Percentiles rank a stretch among this genome's conserved stretches.
Conservation (phyloP, 768 basidiomycete genomes). For the Tricholoma hemisulphureum region DNA sequence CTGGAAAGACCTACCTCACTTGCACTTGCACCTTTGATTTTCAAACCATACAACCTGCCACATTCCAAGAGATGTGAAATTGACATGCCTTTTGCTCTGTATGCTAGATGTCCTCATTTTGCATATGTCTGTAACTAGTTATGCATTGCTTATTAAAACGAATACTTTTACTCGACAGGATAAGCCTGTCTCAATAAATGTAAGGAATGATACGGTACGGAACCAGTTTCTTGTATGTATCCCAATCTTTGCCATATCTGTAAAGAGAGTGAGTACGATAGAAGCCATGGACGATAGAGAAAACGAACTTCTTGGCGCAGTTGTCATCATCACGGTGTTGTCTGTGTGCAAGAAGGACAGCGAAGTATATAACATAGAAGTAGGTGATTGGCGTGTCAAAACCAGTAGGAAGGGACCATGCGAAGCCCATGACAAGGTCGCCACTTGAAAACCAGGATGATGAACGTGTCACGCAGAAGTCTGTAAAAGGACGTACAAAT, state of each 20-base stretch:
- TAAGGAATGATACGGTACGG: conserved; percentile 86
- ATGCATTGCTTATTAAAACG: not conserved
- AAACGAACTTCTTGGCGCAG: conserved; percentile 79
- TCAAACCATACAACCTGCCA: not conserved
- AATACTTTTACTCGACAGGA: not conserved
- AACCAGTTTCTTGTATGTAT: conserved; percentile 82
- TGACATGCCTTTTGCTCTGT: not conserved
- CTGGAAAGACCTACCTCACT: not conserved
- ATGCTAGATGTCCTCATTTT: not conserved
- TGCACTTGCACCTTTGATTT: not conserved
- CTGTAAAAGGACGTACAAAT: conserved; percentile 52
- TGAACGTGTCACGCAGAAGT: not conserved
- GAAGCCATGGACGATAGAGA: not conserved
- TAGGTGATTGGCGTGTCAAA: conserved; percentile 93
- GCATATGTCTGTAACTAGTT: not conserved
- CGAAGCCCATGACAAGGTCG: conserved; percentile 84
- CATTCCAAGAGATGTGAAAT: not conserved
- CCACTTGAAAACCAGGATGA: conserved; percentile 45
- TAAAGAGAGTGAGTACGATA: conserved; percentile 3
- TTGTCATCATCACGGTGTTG: conserved; percentile 90
- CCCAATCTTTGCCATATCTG: conserved; percentile 95
- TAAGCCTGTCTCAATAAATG: conserved; percentile 49
- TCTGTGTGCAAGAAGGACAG: conserved; percentile 84
- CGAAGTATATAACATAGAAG: conserved; percentile 91
- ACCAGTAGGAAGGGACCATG: conserved; percentile 93